These are phyloP conservation scores for Pseudoperonospora humuli DNA, from an alignment of 352 stramenopile genomes.

Conservation along the genomic window DNA sequence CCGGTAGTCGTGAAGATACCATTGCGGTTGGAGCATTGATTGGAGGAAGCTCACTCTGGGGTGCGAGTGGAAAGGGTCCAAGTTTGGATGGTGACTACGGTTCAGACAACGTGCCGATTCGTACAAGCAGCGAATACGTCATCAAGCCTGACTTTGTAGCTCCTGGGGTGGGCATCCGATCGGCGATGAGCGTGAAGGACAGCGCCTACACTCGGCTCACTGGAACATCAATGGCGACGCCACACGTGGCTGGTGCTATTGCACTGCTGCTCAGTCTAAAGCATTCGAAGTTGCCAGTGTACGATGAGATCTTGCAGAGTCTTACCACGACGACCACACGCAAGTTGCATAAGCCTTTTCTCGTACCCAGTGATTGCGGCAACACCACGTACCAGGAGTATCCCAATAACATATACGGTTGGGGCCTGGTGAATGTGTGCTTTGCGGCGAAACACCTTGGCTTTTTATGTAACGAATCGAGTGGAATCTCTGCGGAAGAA, in stretches of 20 bases:
- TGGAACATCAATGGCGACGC: constrained; percentile 72
- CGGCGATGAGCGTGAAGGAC: constrained; percentile 50
- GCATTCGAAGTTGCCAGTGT: constrained; percentile 10
- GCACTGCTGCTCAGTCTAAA: constrained; percentile 47
- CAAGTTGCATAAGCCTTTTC: constrained; percentile 50
- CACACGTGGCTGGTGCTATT: constrained; percentile 51
- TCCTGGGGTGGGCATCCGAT: constrained; percentile 58
- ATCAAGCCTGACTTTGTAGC: constrained; percentile 74
- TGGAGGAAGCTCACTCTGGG: constrained; percentile 50
- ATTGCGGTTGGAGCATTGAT: constrained; percentile 60
- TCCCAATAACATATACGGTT: constrained; percentile 77
- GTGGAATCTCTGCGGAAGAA: neutral
- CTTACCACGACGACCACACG: constrained; percentile 34
- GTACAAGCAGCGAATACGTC: constrained; percentile 15
- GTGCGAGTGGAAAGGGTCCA: constrained; percentile 60
- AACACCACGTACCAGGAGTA: constrained; percentile 57
- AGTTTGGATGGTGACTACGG: constrained; percentile 23
- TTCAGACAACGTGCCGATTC: neutral
- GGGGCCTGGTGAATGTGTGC: constrained; percentile 49
- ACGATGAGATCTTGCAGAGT: constrained; percentile 29
- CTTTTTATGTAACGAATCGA: constrained; percentile 26
- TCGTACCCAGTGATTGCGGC: constrained; percentile 55
- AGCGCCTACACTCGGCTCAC: constrained; percentile 51
- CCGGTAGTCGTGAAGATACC: constrained; percentile 39
- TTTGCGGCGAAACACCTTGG: constrained; percentile 32